A percentile compares a stretch with the other conserved stretches of the same genome.
These are phyloP conservation scores for Verticillium nubilum DNA, from an alignment of 2,329 filamentous ascomycete genomes.

Conservation along the genomic window DNA sequence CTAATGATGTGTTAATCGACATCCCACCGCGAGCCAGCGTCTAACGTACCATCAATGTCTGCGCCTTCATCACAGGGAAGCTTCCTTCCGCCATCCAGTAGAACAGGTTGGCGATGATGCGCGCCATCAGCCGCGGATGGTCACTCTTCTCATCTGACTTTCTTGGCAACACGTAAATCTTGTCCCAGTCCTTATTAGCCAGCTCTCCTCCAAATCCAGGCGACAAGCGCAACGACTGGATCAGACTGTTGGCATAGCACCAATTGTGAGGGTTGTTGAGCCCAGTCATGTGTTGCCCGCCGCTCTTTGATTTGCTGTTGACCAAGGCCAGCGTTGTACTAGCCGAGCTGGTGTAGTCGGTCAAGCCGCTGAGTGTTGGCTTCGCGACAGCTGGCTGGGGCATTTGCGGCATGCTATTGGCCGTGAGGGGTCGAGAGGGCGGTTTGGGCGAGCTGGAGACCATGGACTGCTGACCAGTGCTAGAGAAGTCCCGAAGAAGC, in stretches of 20 bases:
- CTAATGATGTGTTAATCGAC: conserved; percentile 24
- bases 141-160: conserved; percentile 51
- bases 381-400: conserved; percentile 23
- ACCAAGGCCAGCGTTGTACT: background rate
- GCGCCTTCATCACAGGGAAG: conserved; percentile 44
- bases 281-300: conserved; percentile 56
- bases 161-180: conserved; percentile 61
- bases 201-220: conserved; percentile 60
- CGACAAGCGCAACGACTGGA: conserved; percentile 79
- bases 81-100: conserved; percentile 50
- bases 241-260: conserved; percentile 88
- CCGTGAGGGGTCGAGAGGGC: background rate
- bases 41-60: conserved; percentile 50
- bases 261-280: conserved; percentile 76
- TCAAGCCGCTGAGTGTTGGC: conserved; percentile 4
- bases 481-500: background rate
- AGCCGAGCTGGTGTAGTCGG: background rate
- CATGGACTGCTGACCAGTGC: background rate
- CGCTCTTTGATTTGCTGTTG: conserved; percentile 27
- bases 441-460: background rate
- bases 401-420: background rate
- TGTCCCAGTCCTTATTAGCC: conserved; percentile 53
- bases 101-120: conserved; percentile 54
- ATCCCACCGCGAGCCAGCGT: no score
- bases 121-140: conserved; percentile 53